Evolutionary conservation across 768 basidiomycete species (phyloP), one percentile per base, ranked within the genome.

Genomic region (Lepiota venenata): DNA sequence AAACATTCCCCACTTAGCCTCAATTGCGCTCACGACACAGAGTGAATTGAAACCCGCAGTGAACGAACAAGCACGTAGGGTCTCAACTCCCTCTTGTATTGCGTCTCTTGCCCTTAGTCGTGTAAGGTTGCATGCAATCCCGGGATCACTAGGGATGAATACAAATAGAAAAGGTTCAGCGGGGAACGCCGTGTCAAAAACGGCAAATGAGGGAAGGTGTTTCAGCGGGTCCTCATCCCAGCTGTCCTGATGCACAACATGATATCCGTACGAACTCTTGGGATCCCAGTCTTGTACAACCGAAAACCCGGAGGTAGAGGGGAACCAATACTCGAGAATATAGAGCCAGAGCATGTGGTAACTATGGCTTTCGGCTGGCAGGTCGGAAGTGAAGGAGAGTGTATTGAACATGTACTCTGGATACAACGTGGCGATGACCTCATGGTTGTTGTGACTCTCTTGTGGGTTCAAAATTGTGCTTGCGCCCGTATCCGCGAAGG

Each of bases 251-350:
- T 4, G 20, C 21, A 21, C 7, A 16, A 43, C 20, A 8, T 38
- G 47, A n/a, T 38, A 36, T 1, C 16, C 47, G 4, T 38, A 32
- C n/a, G 49, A 50, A 4, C 16, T 32, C 38, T 43, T 42, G 4
- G 50, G 50, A 21, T 51, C 50, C 50, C 50, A 51, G 15, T 51
- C 40, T 27, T 51, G 40, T 42, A 42, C 14, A n/a, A 51, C 35
- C 10, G 43, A 16, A 11, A 43, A 51, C 7, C 50, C 50, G 18
- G 41, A 29, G n/a, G 50, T 51, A 12, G 50, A 43, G 20, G 50
- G 50, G 40, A 51, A 51, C 50, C 50, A 51, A 14, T 51, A 51
- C 15, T 51, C 50, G 14, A 51, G 40, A 15, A 51, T 16, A 21
- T 43, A 32, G 21, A 20, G 41, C 50, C 50, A 51, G 16, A 51